Evolutionary conservation across 495 filamentous ascomycete species (phyloP).

Genomic region (Lophiotrema nucula): DNA sequence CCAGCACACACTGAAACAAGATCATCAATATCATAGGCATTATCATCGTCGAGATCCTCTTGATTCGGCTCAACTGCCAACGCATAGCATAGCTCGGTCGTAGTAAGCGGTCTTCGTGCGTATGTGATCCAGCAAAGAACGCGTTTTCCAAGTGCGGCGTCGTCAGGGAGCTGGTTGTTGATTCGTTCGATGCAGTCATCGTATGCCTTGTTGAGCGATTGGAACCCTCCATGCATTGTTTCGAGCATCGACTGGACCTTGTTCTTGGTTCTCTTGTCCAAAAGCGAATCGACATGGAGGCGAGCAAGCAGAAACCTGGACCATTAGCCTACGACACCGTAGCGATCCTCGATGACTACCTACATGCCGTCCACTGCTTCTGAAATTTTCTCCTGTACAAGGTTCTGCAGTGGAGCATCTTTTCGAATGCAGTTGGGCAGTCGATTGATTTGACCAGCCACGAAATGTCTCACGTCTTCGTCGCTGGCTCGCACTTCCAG

Average conservation of each 20-base stretch:
- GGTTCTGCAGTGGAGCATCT: conserved; percentile 1
- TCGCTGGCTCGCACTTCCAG: conserved; percentile 31
- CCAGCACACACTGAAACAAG: conserved; percentile 54
- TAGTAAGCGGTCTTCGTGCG: conserved; percentile 8
- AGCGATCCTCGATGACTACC: neutral
- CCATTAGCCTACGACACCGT: neutral
- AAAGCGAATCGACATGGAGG: conserved; percentile 50
- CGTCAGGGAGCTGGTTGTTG: conserved; percentile 36
- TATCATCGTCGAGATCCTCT: conserved; percentile 42
- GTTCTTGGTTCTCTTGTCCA: conserved; percentile 36
- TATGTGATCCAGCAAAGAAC: conserved; percentile 6
- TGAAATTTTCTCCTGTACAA: conserved; percentile 16
- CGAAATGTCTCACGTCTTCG: conserved; percentile 24
- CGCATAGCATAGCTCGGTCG: conserved; percentile 39
- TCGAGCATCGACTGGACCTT: conserved; percentile 42
- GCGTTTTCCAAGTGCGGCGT: conserved; percentile 1
- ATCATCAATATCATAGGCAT: conserved; percentile 42
- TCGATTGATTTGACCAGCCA: conserved; percentile 13
- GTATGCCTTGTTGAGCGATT: conserved; percentile 44
- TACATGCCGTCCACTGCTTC: conserved; percentile 32
- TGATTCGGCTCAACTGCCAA: conserved; percentile 43
- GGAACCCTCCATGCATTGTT: conserved; percentile 34
- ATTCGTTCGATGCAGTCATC: conserved; percentile 48
- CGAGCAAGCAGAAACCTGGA: conserved; percentile 56
- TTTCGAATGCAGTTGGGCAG: conserved; percentile 18